These are phyloP conservation scores for Linum usitatissimum DNA, from an alignment of 345 rosid genomes.

Conservation along the genomic window DNA sequence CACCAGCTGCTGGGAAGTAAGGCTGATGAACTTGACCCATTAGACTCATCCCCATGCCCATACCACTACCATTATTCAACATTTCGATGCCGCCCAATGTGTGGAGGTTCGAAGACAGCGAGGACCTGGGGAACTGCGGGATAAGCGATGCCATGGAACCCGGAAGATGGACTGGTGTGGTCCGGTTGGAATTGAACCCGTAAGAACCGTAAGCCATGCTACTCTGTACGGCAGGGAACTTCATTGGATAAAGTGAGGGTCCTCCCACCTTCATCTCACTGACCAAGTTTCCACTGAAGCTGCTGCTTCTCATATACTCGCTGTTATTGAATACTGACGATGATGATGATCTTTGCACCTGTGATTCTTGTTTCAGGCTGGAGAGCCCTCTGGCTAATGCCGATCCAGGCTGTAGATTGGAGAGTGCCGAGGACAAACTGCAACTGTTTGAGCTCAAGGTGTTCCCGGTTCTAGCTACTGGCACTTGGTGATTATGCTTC, in stretches of 20 bases:
- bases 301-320: conserved; percentile 23
- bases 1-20: conserved; percentile 9
- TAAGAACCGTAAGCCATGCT: conserved; percentile 23
- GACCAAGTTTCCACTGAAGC: conserved; percentile 28
- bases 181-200: conserved; percentile 22
- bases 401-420: conserved; percentile 21
- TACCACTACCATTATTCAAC: conserved; percentile 14
- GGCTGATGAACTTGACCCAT: conserved; percentile 18
- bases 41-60: neutral
- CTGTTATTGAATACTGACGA: conserved; percentile 20
- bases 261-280: conserved; percentile 36
- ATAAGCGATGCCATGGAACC: conserved; percentile 23
- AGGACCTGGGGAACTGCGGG: conserved; percentile 31
- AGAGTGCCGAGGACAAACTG: conserved; percentile 18
- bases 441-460: conserved; percentile 28
- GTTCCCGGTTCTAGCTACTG: conserved; percentile 68
- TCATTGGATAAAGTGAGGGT: conserved; percentile 36
- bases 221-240: conserved; percentile 30
- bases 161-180: conserved; percentile 20
- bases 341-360: conserved; percentile 24
- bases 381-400: conserved; percentile 22
- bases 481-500: conserved; percentile 63
- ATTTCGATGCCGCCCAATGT: conserved; percentile 18
- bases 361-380: conserved; percentile 27
- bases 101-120: conserved; percentile 28